phyloP scores from a whole-genome alignment of 305 asterid species.

The Withania somnifera region DNA sequence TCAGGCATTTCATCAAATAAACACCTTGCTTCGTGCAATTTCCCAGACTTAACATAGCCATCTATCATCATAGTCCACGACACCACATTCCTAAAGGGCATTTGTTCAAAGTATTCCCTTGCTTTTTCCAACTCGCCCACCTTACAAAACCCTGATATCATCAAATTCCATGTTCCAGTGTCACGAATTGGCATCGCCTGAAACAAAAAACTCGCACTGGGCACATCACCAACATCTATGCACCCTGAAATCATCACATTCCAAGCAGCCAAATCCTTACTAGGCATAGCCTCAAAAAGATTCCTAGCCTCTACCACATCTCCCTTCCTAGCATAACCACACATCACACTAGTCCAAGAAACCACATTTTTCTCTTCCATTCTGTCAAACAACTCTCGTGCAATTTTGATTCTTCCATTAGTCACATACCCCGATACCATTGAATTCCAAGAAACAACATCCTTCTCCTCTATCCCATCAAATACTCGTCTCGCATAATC shows the following conservation, averaged over 20 bases:
- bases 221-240: neutral
- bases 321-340: slow-evolving; percentile 5
- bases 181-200: slow-evolving; percentile 2
- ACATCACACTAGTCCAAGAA: slow-evolving; percentile 13
- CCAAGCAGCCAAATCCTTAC: slow-evolving; percentile 3
- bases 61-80: slow-evolving; percentile 19
- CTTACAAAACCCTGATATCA: slow-evolving; percentile 9
- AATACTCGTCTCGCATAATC: slow-evolving; percentile 6
- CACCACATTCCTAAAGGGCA: slow-evolving; percentile 5
- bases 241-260: slow-evolving; percentile 5
- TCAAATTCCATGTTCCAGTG: neutral
- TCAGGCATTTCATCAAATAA: slow-evolving; percentile 5
- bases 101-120: slow-evolving; percentile 1
- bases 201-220: neutral
- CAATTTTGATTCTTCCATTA: neutral
- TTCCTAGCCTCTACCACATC: slow-evolving; percentile 5
- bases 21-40: neutral
- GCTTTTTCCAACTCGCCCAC: neutral
- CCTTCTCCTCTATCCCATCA: slow-evolving; percentile 13
- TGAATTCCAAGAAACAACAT: slow-evolving; percentile 14
- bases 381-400: neutral
- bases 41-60: slow-evolving; percentile 6
- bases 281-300: slow-evolving; percentile 3
- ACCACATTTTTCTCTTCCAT: slow-evolving; percentile 2
- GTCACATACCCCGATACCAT: slow-evolving; percentile 3